Percentiles rank a stretch among this genome's conserved stretches.
These are phyloP conservation scores for Trifolium subterraneum DNA, from an alignment of 306 rosid species.

Conservation along the genomic window DNA sequence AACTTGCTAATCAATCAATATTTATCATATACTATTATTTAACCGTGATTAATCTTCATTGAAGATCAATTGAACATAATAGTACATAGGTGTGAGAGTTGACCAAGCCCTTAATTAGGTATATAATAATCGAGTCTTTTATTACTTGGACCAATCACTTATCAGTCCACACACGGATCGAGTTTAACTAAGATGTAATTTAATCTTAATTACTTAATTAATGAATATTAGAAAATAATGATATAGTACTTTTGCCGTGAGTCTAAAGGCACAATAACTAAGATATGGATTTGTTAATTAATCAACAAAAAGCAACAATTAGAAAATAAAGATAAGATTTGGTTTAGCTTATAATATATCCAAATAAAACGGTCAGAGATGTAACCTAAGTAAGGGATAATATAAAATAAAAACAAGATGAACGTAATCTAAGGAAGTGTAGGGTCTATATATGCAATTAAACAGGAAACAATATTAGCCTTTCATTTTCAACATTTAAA, in stretches of 20 bases:
- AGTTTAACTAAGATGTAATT: background rate
- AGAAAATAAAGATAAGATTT: slow-evolving; percentile 8
- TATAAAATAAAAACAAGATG: slow-evolving; percentile 49
- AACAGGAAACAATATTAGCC: slow-evolving; percentile 17
- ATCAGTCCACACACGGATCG: background rate
- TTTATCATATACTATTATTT: no score
- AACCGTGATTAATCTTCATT: no score
- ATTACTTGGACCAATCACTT: no score
- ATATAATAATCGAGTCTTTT: no score
- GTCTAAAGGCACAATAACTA: slow-evolving; percentile 27
- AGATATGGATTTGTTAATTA: slow-evolving; percentile 46
- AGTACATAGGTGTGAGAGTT: no score
- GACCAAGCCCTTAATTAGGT: no score
- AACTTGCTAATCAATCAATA: no score
- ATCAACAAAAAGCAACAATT: background rate
- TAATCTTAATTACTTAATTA: background rate
- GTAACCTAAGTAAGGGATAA: slow-evolving; percentile 74
- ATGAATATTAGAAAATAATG: slow-evolving; percentile 4
- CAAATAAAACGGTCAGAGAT: slow-evolving; percentile 42
- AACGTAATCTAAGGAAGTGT: slow-evolving; percentile 56
- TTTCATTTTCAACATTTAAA: slow-evolving; percentile 25
- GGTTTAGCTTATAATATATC: slow-evolving; percentile 9
- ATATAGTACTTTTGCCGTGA: background rate
- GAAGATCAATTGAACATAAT: no score
- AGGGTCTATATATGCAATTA: slow-evolving; percentile 33